Conservation (phyloP, 805 yeast species). For the Nakazawaea pomicola region DNA sequence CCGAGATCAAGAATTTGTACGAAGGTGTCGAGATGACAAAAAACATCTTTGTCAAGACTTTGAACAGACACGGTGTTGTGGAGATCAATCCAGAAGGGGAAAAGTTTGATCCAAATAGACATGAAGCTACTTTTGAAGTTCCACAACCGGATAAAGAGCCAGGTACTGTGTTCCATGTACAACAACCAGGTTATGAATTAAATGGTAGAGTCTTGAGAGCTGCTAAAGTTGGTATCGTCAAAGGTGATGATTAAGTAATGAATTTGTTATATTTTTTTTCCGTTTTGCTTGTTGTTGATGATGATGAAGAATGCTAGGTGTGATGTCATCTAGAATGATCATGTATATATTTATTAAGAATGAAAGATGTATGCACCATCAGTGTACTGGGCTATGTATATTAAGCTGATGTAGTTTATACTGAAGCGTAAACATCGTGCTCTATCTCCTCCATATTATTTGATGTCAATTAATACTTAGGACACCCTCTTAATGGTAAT, state of each 20-base stretch:
- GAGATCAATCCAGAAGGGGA: constrained; percentile 84
- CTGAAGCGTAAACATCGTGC: too few species aligned
- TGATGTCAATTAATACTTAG: too few species aligned
- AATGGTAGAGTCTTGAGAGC: constrained; percentile 89
- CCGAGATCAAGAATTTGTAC: constrained; percentile 67
- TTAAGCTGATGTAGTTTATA: too few species aligned
- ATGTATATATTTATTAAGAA: too few species aligned
- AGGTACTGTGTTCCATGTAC: constrained; percentile 89
- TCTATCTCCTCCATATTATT: too few species aligned
- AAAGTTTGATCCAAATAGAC: constrained; percentile 83
- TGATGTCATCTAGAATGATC: background rate
- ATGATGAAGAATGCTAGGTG: background rate
- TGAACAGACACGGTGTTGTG: constrained; percentile 70
- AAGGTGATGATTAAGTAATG: constrained; percentile 34
- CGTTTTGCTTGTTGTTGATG: background rate
- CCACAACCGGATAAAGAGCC: constrained; percentile 86
- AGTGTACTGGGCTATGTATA: too few species aligned
- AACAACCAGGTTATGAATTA: constrained; percentile 82
- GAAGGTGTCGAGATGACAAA: constrained; percentile 92
- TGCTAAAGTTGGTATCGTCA: constrained; percentile 93
- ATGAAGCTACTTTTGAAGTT: constrained; percentile 88
- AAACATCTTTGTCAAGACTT: constrained; percentile 78
- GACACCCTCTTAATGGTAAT: too few species aligned
- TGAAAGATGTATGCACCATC: too few species aligned
- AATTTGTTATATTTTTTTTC: too few species aligned